phyloP scores from a whole-genome alignment of 1,284 basidiomycete species.

The Athelia sp. region DNA sequence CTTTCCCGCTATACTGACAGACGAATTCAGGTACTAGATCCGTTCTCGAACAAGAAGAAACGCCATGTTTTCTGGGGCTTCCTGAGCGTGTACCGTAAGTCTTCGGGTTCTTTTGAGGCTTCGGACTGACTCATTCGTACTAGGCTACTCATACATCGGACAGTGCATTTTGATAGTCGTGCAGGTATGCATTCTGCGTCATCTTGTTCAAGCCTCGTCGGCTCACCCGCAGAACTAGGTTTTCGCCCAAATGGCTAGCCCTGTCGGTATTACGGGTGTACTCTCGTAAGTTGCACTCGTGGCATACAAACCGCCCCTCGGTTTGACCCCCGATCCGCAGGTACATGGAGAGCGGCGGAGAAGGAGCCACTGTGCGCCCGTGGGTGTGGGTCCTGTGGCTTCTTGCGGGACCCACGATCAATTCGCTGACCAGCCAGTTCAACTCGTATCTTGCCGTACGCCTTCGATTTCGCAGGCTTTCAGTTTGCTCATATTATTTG shows the following conservation, averaged over 20 bases:
- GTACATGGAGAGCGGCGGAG: slow-evolving; percentile 27
- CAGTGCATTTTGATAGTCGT: no score
- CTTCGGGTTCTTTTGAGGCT: no score
- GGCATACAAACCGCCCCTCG: not conserved
- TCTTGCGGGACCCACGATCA: slow-evolving; percentile 28
- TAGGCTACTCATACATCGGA: no score
- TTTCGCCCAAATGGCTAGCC: not conserved
- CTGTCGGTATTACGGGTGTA: not conserved
- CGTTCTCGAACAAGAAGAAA: not conserved
- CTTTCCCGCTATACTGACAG: not conserved
- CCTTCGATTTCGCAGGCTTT: not conserved
- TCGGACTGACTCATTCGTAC: no score
- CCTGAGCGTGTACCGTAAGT: not conserved
- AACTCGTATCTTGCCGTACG: not conserved
- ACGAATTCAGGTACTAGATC: not conserved
- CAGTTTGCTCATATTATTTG: not conserved
- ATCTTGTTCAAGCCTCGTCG: no score
- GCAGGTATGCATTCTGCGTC: no score
- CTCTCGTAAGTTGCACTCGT: not conserved
- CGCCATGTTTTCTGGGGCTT: not conserved
- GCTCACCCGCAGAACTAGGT: not conserved
- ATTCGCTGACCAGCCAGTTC: not conserved
- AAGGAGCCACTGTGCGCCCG: slow-evolving; percentile 23
- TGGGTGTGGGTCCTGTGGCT: slow-evolving; percentile 33
- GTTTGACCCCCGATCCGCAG: slow-evolving; percentile 3